A percentile compares a stretch with the other conserved stretches of the same genome.
phyloP scores from a whole-genome alignment of 2,329 filamentous ascomycete genomes.

The Dactylellina drechsleri region DNA sequence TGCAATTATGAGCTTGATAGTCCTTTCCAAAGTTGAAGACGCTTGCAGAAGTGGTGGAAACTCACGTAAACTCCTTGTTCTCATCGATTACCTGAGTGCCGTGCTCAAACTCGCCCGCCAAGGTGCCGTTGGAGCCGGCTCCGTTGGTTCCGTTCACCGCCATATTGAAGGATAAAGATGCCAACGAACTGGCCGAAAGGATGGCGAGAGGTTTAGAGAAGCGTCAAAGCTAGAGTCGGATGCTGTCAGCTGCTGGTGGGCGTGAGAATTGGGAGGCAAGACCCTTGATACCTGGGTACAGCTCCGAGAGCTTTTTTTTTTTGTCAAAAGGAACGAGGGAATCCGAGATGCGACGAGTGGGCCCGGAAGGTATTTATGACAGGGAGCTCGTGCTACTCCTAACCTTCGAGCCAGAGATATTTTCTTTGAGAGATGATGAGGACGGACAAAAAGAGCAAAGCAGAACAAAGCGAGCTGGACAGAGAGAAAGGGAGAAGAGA shows the following conservation, averaged over 20 bases:
- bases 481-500: too few relatives aligned
- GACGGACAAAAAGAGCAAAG: constrained; percentile 1
- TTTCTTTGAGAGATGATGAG: constrained; percentile 4
- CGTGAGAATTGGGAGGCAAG: constrained; percentile 7
- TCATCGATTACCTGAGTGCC: constrained; percentile 97
- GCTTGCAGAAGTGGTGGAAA: constrained; percentile 30
- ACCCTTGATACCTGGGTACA: constrained; percentile 33
- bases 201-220: not conserved
- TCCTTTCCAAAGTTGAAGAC: constrained; percentile 4
- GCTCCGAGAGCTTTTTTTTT: constrained; percentile 16
- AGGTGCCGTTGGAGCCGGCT: constrained; percentile 73
- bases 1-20: constrained; percentile 9
- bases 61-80: constrained; percentile 96
- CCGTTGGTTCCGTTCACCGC: constrained; percentile 84
- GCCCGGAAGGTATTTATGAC: too few relatives aligned
- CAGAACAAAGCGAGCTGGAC: constrained; percentile 1
- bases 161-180: constrained; percentile 18
- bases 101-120: constrained; percentile 79
- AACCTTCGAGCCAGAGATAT: not conserved
- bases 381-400: constrained; percentile 5
- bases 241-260: constrained; percentile 27
- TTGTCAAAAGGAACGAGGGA: not conserved
- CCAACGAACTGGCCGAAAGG: not conserved
- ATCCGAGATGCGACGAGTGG: constrained; percentile 1
- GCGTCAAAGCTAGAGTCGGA: constrained; percentile 3